These are phyloP conservation scores for Claviceps pusilla DNA, from an alignment of 2,329 filamentous ascomycete genomes.

Conservation along the genomic window DNA sequence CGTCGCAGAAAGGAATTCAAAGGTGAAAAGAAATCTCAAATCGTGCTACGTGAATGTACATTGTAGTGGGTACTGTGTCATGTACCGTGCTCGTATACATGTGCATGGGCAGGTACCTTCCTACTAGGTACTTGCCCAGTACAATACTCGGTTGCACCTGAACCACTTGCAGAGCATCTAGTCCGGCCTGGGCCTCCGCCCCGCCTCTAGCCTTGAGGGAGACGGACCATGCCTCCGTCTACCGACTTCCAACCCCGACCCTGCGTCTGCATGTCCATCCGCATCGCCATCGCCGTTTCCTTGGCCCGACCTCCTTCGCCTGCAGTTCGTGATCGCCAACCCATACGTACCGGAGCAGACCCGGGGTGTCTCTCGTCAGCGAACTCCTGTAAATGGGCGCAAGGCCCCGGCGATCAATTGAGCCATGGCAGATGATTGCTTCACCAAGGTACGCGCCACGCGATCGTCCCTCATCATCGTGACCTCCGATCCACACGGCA, in stretches of 20 bases:
- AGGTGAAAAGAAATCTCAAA: too few relatives aligned
- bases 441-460: constrained; percentile 26
- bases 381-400: constrained; percentile 26
- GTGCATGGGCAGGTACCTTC: too few relatives aligned
- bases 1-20: not conserved
- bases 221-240: constrained; percentile 1
- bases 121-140: too few relatives aligned
- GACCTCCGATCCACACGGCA: not conserved
- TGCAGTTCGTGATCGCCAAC: not conserved
- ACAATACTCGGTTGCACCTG: not conserved
- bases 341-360: not conserved
- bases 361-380: not conserved
- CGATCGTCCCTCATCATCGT: not conserved
- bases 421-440: constrained; percentile 33
- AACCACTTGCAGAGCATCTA: not conserved
- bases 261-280: not conserved
- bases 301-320: not conserved
- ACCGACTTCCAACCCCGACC: constrained; percentile 5
- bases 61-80: not conserved
- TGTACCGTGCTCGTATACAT: not conserved
- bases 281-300: not conserved
- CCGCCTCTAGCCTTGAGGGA: not conserved
- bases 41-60: not conserved
- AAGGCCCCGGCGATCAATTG: constrained; percentile 25
- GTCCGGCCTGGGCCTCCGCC: not conserved